These are phyloP conservation scores for rapeseed (Brassica napus) DNA, from an alignment of 345 rosid genomes.

Conservation along the genomic window DNA sequence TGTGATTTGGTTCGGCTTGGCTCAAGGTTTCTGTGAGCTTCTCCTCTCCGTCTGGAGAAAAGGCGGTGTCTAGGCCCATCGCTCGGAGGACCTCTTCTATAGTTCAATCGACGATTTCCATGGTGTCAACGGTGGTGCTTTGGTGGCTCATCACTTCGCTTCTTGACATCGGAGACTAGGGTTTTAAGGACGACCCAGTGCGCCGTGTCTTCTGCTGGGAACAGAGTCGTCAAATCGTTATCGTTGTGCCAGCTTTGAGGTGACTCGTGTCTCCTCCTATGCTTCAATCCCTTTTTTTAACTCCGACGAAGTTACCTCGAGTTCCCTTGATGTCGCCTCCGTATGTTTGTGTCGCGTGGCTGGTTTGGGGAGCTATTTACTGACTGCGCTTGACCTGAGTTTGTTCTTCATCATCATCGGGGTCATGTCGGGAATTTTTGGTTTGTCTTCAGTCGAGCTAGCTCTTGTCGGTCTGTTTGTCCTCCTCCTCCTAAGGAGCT, in stretches of 20 bases:
- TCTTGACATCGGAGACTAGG: not conserved
- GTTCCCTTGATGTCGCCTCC: not conserved
- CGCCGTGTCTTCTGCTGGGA: not conserved
- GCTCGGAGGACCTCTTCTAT: not conserved
- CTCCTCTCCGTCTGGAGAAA: not conserved
- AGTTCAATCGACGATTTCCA: not conserved
- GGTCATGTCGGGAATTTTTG: not conserved
- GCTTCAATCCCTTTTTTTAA: not conserved
- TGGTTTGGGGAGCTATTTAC: not conserved
- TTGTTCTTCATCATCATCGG: not conserved
- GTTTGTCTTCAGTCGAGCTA: not conserved
- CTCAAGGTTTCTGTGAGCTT: not conserved
- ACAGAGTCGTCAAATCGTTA: not conserved
- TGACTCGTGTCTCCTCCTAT: not conserved
- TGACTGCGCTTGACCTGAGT: not conserved
- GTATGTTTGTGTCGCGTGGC: not conserved
- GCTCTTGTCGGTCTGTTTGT: not conserved
- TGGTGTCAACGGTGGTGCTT: not conserved
- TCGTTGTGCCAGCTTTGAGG: not conserved
- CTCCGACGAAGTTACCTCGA: not conserved
- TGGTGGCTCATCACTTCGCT: not conserved
- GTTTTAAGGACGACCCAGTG: not conserved
- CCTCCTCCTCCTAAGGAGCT: not conserved
- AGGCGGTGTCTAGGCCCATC: not conserved
- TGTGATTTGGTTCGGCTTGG: not conserved